These are phyloP conservation scores for Kalmanozyma brasiliensis DNA, from an alignment of 1,284 basidiomycete species.

Conservation along the genomic window DNA sequence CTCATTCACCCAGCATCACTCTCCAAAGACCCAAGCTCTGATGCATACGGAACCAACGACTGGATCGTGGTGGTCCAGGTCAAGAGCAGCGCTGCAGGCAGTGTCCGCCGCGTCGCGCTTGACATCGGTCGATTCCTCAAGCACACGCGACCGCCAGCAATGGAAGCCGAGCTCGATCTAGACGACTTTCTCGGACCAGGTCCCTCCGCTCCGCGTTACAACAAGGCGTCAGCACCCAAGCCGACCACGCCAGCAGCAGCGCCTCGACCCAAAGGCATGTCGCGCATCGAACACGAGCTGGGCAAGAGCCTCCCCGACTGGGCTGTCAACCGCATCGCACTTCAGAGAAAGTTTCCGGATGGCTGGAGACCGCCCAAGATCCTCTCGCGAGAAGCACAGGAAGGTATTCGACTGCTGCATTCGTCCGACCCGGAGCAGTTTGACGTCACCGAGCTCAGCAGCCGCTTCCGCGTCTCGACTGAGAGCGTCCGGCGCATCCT, in stretches of 20 bases:
- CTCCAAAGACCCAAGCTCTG: constrained; percentile 39
- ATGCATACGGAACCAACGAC: constrained; percentile 45
- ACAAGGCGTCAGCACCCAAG: constrained; percentile 8
- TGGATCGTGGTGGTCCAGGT: constrained; percentile 65
- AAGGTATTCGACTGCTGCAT: constrained; percentile 60
- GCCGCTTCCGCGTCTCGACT: constrained; percentile 56
- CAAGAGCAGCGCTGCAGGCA: constrained; percentile 50
- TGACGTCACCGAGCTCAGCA: constrained; percentile 37
- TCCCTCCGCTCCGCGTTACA: constrained; percentile 30
- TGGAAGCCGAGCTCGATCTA: constrained; percentile 34
- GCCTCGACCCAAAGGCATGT: constrained; percentile 56
- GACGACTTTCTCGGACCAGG: constrained; percentile 56
- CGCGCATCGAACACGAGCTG: constrained; percentile 57
- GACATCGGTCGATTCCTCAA: constrained; percentile 54
- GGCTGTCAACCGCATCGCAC: constrained; percentile 57
- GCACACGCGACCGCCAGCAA: constrained; percentile 28
- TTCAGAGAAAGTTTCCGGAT: constrained; percentile 56
- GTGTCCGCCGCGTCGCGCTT: constrained; percentile 51
- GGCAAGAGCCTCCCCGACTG: constrained; percentile 54
- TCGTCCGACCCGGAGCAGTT: constrained; percentile 62
- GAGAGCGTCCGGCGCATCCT: constrained; percentile 64
- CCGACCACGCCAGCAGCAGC: constrained; percentile 1
- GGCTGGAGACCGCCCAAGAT: constrained; percentile 64
- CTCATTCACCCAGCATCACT: constrained; percentile 54
- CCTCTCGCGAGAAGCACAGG: constrained; percentile 63